These are phyloP conservation scores for Astraeus odoratus DNA, from an alignment of 768 basidiomycete species.

Conservation along the genomic window DNA sequence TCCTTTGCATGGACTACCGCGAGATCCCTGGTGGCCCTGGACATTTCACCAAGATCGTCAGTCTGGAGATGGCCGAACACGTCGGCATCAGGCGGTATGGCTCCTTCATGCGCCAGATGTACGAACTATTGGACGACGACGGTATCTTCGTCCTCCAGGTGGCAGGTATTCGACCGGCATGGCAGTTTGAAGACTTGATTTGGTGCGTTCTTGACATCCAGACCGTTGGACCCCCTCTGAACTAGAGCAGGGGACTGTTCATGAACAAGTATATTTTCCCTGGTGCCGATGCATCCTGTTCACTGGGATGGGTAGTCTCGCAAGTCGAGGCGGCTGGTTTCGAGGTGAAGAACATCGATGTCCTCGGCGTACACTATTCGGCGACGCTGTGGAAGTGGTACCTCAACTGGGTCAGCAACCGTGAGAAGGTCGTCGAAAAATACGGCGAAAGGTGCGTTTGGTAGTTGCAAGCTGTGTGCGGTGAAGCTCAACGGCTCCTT, in stretches of 20 bases:
- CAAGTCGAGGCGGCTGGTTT: conserved; percentile 89
- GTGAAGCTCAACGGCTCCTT: background rate
- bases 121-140: conserved; percentile 89
- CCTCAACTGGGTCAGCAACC: conserved; percentile 94
- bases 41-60: conserved; percentile 90
- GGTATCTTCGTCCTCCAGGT: conserved; percentile 95
- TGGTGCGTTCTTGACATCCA: conserved; percentile 45
- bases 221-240: background rate
- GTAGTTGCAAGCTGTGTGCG: background rate
- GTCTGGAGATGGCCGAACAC: conserved; percentile 99
- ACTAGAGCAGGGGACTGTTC: conserved; percentile 70
- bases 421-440: conserved; percentile 78
- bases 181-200: conserved; percentile 98
- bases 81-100: conserved; percentile 93
- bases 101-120: conserved; percentile 84
- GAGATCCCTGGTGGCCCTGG: conserved; percentile 74
- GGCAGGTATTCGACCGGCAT: conserved; percentile 90
- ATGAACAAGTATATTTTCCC: conserved; percentile 99
- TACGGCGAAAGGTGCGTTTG: conserved; percentile 68
- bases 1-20: conserved; percentile 89
- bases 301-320: conserved; percentile 89
- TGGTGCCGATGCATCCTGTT: conserved; percentile 93
- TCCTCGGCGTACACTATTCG: conserved; percentile 95
- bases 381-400: conserved; percentile 91
- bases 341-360: conserved; percentile 94